A percentile compares a stretch with the other conserved stretches of the same genome.
Conservation (phyloP, 2,329 filamentous ascomycete genomes). For the Fusarium nanum region DNA sequence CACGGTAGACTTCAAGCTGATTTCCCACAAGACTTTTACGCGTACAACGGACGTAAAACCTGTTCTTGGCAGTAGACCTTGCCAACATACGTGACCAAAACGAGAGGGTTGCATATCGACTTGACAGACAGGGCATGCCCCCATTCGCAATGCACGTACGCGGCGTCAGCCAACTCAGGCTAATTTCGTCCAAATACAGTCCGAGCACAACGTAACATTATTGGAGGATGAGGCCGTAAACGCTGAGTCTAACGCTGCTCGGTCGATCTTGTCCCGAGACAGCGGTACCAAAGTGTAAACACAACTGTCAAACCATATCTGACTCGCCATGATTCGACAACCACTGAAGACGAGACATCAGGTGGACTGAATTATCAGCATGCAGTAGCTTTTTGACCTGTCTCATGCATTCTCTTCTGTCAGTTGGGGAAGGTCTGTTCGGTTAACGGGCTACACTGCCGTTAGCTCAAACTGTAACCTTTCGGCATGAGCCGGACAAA, state of each 20-base stretch:
- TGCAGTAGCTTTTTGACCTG: not conserved
- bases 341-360: not conserved
- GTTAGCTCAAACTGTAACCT: constrained; percentile 13
- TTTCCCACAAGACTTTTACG: not conserved
- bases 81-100: not conserved
- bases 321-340: not conserved
- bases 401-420: constrained; percentile 7
- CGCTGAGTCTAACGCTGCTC: constrained; percentile 1
- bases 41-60: not conserved
- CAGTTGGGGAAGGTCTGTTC: not conserved
- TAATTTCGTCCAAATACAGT: constrained; percentile 7
- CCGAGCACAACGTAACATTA: not conserved
- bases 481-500: not conserved
- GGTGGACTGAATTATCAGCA: constrained; percentile 12
- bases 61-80: not conserved
- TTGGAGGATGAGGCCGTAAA: not conserved
- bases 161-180: constrained; percentile 25
- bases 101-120: constrained; percentile 7
- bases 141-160: constrained; percentile 21
- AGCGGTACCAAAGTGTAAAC: constrained; percentile 7
- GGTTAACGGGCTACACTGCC: constrained; percentile 21
- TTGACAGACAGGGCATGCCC: constrained; percentile 16
- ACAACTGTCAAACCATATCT: not conserved
- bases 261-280: constrained; percentile 30
- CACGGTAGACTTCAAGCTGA: not conserved